These are phyloP conservation scores for Apophysomyces ossiformis DNA, from an alignment of 371 early-diverging fungal species.

Conservation along the genomic window DNA sequence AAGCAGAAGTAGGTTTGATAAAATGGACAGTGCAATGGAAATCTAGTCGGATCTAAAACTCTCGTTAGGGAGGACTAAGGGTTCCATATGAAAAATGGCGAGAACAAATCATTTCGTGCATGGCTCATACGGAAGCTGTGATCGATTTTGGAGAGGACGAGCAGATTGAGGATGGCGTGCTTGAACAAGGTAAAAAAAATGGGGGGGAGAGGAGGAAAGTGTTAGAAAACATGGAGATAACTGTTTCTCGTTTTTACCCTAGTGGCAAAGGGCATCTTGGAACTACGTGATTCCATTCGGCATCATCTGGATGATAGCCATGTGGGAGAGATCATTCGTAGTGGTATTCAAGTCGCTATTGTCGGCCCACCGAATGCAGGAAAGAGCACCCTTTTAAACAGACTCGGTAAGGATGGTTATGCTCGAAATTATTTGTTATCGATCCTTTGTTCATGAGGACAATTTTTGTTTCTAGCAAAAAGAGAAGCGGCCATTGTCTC, in stretches of 20 bases:
- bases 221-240: background rate
- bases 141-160: slow-evolving; percentile 91
- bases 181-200: slow-evolving; percentile 48
- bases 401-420: slow-evolving; percentile 48
- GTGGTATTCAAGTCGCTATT: slow-evolving; percentile 75
- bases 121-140: slow-evolving; percentile 76
- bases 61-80: slow-evolving; percentile 61
- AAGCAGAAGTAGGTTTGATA: slow-evolving; percentile 60
- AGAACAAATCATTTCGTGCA: slow-evolving; percentile 56
- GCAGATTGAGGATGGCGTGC: slow-evolving; percentile 74
- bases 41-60: too few species aligned
- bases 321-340: slow-evolving; percentile 76
- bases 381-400: slow-evolving; percentile 79
- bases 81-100: slow-evolving; percentile 73
- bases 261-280: slow-evolving; percentile 22
- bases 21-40: too few species aligned
- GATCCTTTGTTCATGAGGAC: background rate
- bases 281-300: slow-evolving; percentile 39
- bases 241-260: background rate
- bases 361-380: slow-evolving; percentile 86
- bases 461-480: slow-evolving; percentile 47
- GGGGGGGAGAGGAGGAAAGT: background rate
- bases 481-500: slow-evolving; percentile 85
- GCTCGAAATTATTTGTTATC: background rate
- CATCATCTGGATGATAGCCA: slow-evolving; percentile 68